phyloP scores from a whole-genome alignment of 345 rosid genomes.

The Clarkia xantiana region DNA sequence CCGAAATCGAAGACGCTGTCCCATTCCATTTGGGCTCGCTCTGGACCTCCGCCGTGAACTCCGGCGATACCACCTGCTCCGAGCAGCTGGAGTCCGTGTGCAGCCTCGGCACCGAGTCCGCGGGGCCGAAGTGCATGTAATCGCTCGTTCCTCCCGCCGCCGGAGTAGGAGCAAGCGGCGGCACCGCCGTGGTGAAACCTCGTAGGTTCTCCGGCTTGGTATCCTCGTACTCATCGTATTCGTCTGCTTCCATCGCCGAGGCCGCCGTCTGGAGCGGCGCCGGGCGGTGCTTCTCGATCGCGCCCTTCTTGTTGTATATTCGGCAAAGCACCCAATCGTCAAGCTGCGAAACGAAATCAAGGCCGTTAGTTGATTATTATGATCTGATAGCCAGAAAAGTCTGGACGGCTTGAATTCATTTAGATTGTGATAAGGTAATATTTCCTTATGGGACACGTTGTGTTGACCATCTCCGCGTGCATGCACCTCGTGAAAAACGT shows the following conservation, averaged over 20 bases:
- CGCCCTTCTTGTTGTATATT: conserved; percentile 84
- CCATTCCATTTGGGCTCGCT: conserved; percentile 66
- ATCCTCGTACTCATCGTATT: conserved; percentile 15
- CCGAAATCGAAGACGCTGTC: conserved; percentile 19
- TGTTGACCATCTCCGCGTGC: no score
- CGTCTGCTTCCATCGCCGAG: conserved; percentile 2
- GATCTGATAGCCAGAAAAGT: no score
- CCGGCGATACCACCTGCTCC: conserved; percentile 71
- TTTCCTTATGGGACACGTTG: no score
- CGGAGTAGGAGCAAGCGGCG: conserved; percentile 4
- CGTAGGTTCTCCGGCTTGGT: conserved; percentile 33
- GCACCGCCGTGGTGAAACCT: conserved; percentile 6
- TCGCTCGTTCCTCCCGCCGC: conserved; percentile 13
- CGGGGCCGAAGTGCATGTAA: conserved; percentile 35
- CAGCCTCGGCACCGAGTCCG: conserved; percentile 77
- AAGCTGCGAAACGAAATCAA: conserved; percentile 29
- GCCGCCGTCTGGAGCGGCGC: neutral
- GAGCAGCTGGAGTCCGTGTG: conserved; percentile 74
- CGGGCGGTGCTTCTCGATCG: conserved; percentile 34
- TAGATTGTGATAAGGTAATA: no score
- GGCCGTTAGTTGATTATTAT: neutral
- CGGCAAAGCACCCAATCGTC: conserved; percentile 99
- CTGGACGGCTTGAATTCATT: no score
- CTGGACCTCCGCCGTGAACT: conserved; percentile 74
- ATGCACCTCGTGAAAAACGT: no score